Conservation (phyloP, 1,284 basidiomycete species). For the Afroboletus lepidellus region DNA sequence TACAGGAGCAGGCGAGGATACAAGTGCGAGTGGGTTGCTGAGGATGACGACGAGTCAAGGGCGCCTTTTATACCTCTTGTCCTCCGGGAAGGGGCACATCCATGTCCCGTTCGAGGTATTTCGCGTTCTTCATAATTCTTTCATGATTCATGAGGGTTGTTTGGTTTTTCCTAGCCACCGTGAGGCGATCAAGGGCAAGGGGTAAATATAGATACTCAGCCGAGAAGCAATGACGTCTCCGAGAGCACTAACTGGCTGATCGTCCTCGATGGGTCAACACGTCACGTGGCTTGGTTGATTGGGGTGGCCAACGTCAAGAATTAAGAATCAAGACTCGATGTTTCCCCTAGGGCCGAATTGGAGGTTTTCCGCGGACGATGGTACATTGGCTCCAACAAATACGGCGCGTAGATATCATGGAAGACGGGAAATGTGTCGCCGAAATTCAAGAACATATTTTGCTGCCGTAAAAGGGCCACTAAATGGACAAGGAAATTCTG, state of each 20-base stretch:
- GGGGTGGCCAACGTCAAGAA: not conserved
- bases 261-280: constrained; percentile 2
- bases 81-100: constrained; percentile 6
- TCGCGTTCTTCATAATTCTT: not conserved
- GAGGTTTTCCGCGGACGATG: constrained; percentile 6
- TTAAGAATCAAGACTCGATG: too few species aligned
- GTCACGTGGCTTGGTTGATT: not conserved
- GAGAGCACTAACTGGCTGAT: constrained; percentile 1
- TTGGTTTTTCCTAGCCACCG: constrained; percentile 2
- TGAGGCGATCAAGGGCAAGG: constrained; percentile 23
- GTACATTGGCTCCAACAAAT: not conserved
- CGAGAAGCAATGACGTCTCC: constrained; percentile 19
- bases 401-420: constrained; percentile 8
- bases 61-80: constrained; percentile 17
- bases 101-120: not conserved
- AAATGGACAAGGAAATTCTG: not conserved
- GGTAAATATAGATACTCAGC: constrained; percentile 1
- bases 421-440: constrained; percentile 15
- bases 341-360: too few species aligned
- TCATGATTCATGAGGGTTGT: constrained; percentile 6
- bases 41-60: not conserved
- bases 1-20: not conserved
- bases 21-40: not conserved
- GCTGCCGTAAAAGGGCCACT: constrained; percentile 15
- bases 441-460: not conserved